Evolutionary conservation across 805 yeast genomes (phyloP).

Genomic region (Zygosaccharomyces bailii): DNA sequence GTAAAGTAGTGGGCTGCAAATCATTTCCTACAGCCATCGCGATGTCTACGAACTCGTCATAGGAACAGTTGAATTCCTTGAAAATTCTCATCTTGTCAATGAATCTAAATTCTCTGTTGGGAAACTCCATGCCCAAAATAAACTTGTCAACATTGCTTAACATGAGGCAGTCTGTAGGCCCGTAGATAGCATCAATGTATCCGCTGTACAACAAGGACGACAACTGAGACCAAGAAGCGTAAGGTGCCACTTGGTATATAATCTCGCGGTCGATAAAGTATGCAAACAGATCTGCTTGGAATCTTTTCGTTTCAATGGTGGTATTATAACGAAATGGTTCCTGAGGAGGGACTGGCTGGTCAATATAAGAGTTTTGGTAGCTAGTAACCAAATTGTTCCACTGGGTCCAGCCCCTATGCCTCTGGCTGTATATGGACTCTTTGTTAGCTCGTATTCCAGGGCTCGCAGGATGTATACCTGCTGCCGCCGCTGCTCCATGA

Average conservation of each 20-base stretch:
- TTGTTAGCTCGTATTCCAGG: slow-evolving; percentile 21
- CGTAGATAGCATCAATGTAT: slow-evolving; percentile 71
- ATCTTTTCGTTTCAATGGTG: slow-evolving; percentile 48
- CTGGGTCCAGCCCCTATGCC: slow-evolving; percentile 47
- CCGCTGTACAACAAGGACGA: slow-evolving; percentile 59
- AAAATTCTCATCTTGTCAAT: slow-evolving; percentile 58
- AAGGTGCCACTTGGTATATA: slow-evolving; percentile 78
- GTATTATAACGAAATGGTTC: slow-evolving; percentile 55
- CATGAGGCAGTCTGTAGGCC: slow-evolving; percentile 76
- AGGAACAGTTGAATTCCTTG: slow-evolving; percentile 55
- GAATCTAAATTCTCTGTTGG: slow-evolving; percentile 60
- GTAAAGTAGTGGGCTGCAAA: slow-evolving; percentile 62
- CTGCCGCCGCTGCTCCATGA: slow-evolving; percentile 10
- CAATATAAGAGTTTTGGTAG: slow-evolving; percentile 32
- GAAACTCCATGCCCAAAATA: slow-evolving; percentile 67
- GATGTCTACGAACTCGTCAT: slow-evolving; percentile 69
- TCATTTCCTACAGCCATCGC: slow-evolving; percentile 76
- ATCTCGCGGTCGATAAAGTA: slow-evolving; percentile 54
- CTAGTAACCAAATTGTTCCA: slow-evolving; percentile 38
- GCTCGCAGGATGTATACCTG: slow-evolving; percentile 15
- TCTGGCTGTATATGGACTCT: slow-evolving; percentile 40
- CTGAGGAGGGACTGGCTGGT: slow-evolving; percentile 35
- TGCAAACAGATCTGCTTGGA: slow-evolving; percentile 52
- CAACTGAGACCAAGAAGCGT: slow-evolving; percentile 73
- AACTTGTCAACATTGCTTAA: slow-evolving; percentile 61